These are phyloP conservation scores for Diaporthe sp. DNA, from an alignment of 2,329 filamentous ascomycete genomes.

Conservation along the genomic window DNA sequence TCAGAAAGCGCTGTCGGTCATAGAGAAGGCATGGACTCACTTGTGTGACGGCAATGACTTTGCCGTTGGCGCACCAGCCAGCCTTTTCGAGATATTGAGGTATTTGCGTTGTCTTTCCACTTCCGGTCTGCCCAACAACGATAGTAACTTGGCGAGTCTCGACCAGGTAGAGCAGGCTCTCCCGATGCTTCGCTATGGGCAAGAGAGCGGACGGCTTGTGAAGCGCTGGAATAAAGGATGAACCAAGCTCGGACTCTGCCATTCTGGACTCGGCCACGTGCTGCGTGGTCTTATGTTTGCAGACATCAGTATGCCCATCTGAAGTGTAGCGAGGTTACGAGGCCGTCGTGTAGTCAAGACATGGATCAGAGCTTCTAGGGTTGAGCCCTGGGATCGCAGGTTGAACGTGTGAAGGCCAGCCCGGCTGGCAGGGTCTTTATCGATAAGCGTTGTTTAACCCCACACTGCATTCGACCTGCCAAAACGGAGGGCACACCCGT, in stretches of 20 bases:
- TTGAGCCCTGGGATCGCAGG: neutral
- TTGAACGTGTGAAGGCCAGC: too few relatives aligned
- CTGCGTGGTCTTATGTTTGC: neutral
- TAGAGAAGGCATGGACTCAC: conserved; percentile 65
- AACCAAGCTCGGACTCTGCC: conserved; percentile 70
- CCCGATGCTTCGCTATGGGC: conserved; percentile 87
- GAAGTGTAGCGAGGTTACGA: neutral
- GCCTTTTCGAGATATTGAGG: conserved; percentile 91
- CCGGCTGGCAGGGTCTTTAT: too few relatives aligned
- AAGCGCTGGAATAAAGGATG: conserved; percentile 81
- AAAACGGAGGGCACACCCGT: too few relatives aligned
- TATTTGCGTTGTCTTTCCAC: conserved; percentile 95
- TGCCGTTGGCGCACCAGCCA: conserved; percentile 90
- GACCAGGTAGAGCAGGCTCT: conserved; percentile 86
- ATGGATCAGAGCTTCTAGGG: neutral
- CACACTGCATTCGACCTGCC: too few relatives aligned
- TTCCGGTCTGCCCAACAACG: conserved; percentile 93
- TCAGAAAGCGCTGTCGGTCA: conserved; percentile 9
- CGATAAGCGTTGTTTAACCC: too few relatives aligned
- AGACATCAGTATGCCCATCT: neutral
- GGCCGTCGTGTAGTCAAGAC: neutral
- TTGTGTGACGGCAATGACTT: conserved; percentile 90
- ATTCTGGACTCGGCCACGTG: conserved; percentile 51
- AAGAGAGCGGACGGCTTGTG: conserved; percentile 88
- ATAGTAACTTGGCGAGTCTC: conserved; percentile 89